Evolutionary conservation across 2,329 filamentous ascomycete genomes (phyloP), one percentile per base, ranked within the genome.

Genomic region (Colletotrichum shisoi): DNA sequence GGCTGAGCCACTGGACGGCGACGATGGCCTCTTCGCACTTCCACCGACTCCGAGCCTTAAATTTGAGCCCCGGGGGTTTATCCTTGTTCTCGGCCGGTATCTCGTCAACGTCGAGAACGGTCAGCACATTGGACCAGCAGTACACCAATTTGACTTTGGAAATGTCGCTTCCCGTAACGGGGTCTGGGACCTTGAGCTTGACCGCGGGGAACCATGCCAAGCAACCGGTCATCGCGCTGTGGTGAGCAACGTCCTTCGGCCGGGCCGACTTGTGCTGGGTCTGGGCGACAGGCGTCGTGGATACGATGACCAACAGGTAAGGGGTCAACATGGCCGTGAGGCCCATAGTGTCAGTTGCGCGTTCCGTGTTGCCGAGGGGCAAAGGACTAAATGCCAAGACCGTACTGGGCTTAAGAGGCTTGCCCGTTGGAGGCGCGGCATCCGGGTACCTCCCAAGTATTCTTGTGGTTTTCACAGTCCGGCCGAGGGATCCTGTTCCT

Each of bases 101-200:
- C 71, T 95, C 91, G 58, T 94, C 89, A 12, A 98, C 88, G 70
- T 99, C 95, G 27, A 99, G 81, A 5, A 99, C 89, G 0, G 94
- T 98, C 71, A 99, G 81, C n/a, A 98, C 88, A 73, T 98, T 98
- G 2, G 95, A 98, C 95, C 95, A 99, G 78, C 94, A 97, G 79
- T 99, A 99, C 0, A 92, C 94, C 19, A 99, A 85, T 77, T 99
- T 98, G 44, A 90, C 91, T 74, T 89, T 90, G 19, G 92, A 94
- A 11, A 89, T 84, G 8, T 89, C 86, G 72, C 88, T 90, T 5
- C 87, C 88, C 0, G 86, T 87, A 53, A 86, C 83, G 1, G 86
- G 81, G 69, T 93, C 89, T 11, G 88, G 85, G 17, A 87, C 86
- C 77, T 98, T 98, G 49, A 99, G 82, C 74, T 92, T 95, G 52